These are phyloP conservation scores for Kalaharituber pfeilii DNA, from an alignment of 2,329 filamentous ascomycete genomes.

Conservation along the genomic window DNA sequence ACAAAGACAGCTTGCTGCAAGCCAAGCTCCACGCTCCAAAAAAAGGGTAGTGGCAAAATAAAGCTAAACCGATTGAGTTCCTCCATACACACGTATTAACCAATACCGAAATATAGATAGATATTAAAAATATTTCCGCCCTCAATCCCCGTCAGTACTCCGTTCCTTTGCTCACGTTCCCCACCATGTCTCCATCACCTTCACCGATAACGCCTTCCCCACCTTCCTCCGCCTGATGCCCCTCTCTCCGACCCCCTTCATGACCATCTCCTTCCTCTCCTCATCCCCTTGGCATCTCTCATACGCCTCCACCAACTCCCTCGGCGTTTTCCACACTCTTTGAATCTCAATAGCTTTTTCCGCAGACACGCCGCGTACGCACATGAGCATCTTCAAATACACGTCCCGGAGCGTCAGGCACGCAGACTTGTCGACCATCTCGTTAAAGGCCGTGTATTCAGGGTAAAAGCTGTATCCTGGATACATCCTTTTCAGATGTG, in stretches of 20 bases:
- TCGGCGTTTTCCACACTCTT: conserved; percentile 57
- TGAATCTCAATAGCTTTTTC: conserved; percentile 69
- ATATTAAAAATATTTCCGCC: too few relatives aligned
- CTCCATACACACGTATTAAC: too few relatives aligned
- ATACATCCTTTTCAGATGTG: conserved; percentile 37
- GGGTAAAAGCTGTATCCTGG: conserved; percentile 40
- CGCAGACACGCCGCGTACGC: conserved; percentile 53
- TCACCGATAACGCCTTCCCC: conserved; percentile 45
- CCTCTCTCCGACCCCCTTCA: conserved; percentile 36
- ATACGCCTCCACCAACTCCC: conserved; percentile 53
- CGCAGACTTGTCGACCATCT: conserved; percentile 57
- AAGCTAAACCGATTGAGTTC: too few relatives aligned
- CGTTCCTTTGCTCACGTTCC: conserved; percentile 3
- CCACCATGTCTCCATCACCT: conserved; percentile 65
- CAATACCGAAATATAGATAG: too few relatives aligned
- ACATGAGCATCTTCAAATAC: conserved; percentile 76
- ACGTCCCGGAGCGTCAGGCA: conserved; percentile 55
- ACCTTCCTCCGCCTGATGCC: conserved; percentile 54
- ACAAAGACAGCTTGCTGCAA: too few relatives aligned
- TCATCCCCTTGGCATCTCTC: conserved; percentile 36
- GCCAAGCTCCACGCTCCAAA: too few relatives aligned
- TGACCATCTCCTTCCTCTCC: conserved; percentile 22
- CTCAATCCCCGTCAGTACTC: too few relatives aligned
- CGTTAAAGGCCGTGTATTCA: conserved; percentile 53
- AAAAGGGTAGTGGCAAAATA: too few relatives aligned